Base-by-base conservation (phyloP, 805 yeast species). In the Zygosaccharomyces gambellarensis region DNA sequence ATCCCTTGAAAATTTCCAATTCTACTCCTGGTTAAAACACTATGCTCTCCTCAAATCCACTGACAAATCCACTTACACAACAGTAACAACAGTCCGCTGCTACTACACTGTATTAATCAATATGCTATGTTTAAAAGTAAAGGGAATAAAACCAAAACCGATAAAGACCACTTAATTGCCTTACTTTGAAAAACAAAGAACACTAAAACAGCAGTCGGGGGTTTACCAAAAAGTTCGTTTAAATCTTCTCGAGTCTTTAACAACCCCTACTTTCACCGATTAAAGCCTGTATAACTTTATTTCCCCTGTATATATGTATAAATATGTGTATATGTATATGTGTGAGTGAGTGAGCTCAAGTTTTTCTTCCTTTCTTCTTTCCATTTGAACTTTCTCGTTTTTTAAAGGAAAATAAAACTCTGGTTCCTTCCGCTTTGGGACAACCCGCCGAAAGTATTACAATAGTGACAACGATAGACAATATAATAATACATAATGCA, bases 361-460 rank as follows among this genome's bases (percentile, higher is more conserved):
- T 41, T 41, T 21, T 29, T 23, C 25, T 39, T 25, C 17, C 34
- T 28, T 40, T 41, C 21, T 39, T 39, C 22, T 36, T 39, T n/a
- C 31, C 31, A 23, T 27, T 14, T 39, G 12, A 14, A 28, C 32
- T 42, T 42, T 42, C 34, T 42, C 19, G 25, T 40, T 22, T 22
- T 27, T 40, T 40, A 34, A 42, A 42, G 21, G 45, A 22, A 42
- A 21, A 29, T 25, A 42, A 42, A 42, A 42, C 30, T 34, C 36
- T 30, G 45, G 45, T 42, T 29, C 36, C 28, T 42, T 42, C 45
- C 45, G 27, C 25, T 30, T 42, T 42, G 29, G 45, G 45, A 42
- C 29, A 42, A 42, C 36, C 45, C 28, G 28, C 45, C 36, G 23
- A 42, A 14, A 30, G 11, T n/a, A 21, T 11, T 10, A 34, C 19